Conservation (phyloP, 257 asterid genomes). For the Scutellaria minor region DNA sequence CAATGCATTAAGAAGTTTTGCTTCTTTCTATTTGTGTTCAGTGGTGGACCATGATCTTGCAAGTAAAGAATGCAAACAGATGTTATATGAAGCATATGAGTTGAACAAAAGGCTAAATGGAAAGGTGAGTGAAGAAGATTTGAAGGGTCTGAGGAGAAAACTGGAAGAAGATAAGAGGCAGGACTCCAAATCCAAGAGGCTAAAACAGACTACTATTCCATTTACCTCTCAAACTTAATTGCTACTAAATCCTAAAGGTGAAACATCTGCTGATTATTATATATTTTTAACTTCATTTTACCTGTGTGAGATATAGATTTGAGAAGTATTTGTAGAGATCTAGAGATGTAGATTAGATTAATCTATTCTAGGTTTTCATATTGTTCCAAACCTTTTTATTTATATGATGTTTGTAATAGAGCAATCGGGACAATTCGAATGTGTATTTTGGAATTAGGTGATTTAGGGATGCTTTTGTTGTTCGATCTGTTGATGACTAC, state of each 20-base stretch:
- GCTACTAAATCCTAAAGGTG: neutral
- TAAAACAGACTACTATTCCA: constrained; percentile 56
- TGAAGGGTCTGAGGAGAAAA: constrained; percentile 61
- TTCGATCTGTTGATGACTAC: too few species aligned
- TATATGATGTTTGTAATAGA: too few species aligned
- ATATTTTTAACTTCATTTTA: neutral
- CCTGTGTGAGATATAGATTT: too few species aligned
- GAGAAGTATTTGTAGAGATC: too few species aligned
- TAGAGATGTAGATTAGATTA: too few species aligned
- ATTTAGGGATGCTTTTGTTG: too few species aligned
- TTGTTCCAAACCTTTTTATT: too few species aligned
- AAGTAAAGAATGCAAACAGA: constrained; percentile 80
- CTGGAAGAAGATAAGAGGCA: constrained; percentile 44
- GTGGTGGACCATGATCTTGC: constrained; percentile 83
- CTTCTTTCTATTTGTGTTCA: constrained; percentile 30
- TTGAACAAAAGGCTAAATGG: constrained; percentile 76
- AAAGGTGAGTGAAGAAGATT: constrained; percentile 61
- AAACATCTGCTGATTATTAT: neutral
- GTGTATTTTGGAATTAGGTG: too few species aligned
- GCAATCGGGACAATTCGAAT: too few species aligned
- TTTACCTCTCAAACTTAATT: too few species aligned
- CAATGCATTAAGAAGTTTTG: neutral
- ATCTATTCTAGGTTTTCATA: too few species aligned
- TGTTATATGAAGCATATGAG: constrained; percentile 78
- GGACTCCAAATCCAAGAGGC: constrained; percentile 55